A percentile compares a stretch with the other conserved stretches of the same genome.
phyloP scores from a whole-genome alignment of 257 asterid species.

The Solanum boliviense region DNA sequence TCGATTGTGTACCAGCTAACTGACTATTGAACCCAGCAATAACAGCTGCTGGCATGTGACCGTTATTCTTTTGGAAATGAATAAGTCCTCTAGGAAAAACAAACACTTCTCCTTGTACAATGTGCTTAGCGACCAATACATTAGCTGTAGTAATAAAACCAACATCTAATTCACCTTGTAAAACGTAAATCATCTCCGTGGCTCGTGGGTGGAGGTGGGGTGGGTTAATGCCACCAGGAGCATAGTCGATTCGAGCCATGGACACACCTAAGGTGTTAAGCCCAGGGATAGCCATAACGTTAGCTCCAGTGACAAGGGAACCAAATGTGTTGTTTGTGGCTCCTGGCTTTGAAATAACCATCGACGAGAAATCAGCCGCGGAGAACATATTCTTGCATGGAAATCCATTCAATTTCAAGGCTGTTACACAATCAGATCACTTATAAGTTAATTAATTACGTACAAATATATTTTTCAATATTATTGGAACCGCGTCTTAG shows the following conservation, averaged over 20 bases:
- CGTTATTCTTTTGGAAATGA: conserved; percentile 78
- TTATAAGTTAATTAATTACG: background rate
- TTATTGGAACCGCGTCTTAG: background rate
- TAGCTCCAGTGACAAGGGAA: conserved; percentile 53
- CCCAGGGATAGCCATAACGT: conserved; percentile 56
- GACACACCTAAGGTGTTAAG: conserved; percentile 85
- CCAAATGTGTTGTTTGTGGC: conserved; percentile 58
- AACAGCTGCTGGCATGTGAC: conserved; percentile 45
- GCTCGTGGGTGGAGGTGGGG: conserved; percentile 93
- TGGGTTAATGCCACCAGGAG: conserved; percentile 73
- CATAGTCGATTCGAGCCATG: conserved; percentile 63
- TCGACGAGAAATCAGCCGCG: conserved; percentile 54
- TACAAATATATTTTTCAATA: background rate
- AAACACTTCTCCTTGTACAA: conserved; percentile 53
- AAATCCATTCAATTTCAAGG: conserved; percentile 47
- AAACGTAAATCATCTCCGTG: conserved; percentile 64
- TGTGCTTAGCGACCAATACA: conserved; percentile 36
- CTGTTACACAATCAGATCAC: conserved; percentile 17
- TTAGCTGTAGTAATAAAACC: conserved; percentile 82
- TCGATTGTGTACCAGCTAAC: conserved; percentile 59
- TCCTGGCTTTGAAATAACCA: conserved; percentile 33
- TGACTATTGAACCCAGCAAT: conserved; percentile 72
- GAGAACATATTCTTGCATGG: conserved; percentile 41
- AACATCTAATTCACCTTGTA: conserved; percentile 60
- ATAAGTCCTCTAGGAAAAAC: conserved; percentile 65